A percentile compares a stretch with the other conserved stretches of the same genome.
Conservation (phyloP, 2,329 filamentous ascomycete species). For the Penicillium occitanis region DNA sequence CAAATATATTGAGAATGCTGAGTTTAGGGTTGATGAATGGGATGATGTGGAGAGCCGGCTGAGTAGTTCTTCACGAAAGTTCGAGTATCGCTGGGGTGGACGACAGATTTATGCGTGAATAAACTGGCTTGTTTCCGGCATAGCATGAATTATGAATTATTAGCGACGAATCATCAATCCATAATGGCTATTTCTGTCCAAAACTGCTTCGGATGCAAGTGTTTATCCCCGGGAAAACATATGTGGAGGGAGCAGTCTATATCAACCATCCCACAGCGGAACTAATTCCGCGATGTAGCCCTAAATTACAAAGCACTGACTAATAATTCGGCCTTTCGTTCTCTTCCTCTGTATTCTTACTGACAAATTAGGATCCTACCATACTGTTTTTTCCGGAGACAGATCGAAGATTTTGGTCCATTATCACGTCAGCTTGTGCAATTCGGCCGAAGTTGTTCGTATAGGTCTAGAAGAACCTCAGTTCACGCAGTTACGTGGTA, state of each 20-base stretch:
- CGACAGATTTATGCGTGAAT: not conserved
- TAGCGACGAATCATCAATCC: not conserved
- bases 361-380: not conserved
- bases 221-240: not conserved
- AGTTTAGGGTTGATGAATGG: not conserved
- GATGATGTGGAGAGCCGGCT: not conserved
- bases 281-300: not conserved
- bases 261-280: not conserved
- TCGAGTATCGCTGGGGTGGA: conserved; percentile 7
- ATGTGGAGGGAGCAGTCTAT: not conserved
- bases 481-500: not conserved
- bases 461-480: not conserved
- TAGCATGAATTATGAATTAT: not conserved
- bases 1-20: not conserved
- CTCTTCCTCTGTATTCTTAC: not conserved
- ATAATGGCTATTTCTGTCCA: not conserved
- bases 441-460: not conserved
- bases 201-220: not conserved
- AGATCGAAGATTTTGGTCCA: not conserved
- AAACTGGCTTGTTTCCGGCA: too few species aligned
- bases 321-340: not conserved
- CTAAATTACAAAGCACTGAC: not conserved
- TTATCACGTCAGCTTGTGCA: conserved; percentile 1
- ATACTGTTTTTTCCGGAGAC: not conserved
- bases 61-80: not conserved